Conservation (phyloP, 1,284 basidiomycete species). For the Sanghuangporus weigelae region DNA sequence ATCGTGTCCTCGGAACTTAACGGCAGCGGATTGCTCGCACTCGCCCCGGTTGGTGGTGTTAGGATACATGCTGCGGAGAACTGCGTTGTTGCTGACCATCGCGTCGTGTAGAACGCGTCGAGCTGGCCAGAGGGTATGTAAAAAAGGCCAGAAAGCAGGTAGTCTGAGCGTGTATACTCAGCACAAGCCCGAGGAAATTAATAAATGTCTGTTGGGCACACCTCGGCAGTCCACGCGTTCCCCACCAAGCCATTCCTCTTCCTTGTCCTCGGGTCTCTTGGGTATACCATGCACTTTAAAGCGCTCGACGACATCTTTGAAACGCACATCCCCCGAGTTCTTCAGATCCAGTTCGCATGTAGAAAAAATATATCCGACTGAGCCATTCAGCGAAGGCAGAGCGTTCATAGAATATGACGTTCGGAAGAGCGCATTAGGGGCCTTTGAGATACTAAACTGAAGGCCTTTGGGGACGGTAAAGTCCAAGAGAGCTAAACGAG, state of each 20-base stretch:
- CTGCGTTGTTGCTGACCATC: constrained; percentile 71
- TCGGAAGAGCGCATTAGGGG: constrained; percentile 85
- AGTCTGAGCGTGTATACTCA: constrained; percentile 47
- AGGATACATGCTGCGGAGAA: constrained; percentile 62
- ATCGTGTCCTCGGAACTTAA: constrained; percentile 56
- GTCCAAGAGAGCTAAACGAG: constrained; percentile 71
- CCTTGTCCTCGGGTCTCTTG: constrained; percentile 63
- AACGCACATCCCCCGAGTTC: constrained; percentile 66
- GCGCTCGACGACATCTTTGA: constrained; percentile 85
- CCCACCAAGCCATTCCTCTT: constrained; percentile 77
- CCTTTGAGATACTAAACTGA: constrained; percentile 81
- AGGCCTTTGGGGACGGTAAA: constrained; percentile 78
- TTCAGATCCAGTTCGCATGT: constrained; percentile 76
- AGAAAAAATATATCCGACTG: constrained; percentile 89
- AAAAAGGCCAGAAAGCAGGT: constrained; percentile 87
- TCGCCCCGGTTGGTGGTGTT: constrained; percentile 9
- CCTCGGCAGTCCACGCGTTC: constrained; percentile 73
- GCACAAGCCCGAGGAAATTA: constrained; percentile 9
- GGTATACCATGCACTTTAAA: constrained; percentile 81
- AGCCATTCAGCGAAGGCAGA: constrained; percentile 88
- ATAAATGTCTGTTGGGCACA: constrained; percentile 32
- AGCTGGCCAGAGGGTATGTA: constrained; percentile 87
- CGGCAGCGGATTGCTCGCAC: not conserved
- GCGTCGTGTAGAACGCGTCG: constrained; percentile 84
- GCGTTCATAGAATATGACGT: constrained; percentile 91